Conservation (phyloP, 352 stramenopile species). For the Globisporangium ultimum region DNA sequence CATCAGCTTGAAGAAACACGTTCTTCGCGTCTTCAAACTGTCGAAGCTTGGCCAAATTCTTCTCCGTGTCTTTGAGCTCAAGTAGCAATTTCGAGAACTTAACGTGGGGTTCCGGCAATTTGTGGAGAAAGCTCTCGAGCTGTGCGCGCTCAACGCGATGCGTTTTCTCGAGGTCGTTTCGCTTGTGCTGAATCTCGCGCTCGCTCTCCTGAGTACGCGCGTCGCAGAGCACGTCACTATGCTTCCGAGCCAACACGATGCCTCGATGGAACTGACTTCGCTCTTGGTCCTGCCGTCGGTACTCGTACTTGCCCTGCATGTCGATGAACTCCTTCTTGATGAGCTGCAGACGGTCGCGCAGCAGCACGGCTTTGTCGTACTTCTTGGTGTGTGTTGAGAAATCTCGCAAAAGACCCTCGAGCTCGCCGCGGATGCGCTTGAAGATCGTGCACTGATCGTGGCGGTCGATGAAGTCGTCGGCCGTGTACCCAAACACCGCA, state of each 20-base stretch:
- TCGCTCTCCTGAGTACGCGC: constrained; percentile 25
- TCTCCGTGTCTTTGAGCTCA: constrained; percentile 71
- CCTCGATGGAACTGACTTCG: constrained; percentile 44
- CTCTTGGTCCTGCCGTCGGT: constrained; percentile 44
- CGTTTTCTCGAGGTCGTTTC: constrained; percentile 51
- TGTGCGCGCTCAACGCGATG: constrained; percentile 58
- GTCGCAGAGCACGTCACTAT: constrained; percentile 32
- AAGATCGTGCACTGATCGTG: constrained; percentile 78
- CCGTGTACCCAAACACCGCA: constrained; percentile 56
- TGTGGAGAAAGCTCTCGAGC: constrained; percentile 56
- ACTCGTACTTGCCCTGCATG: constrained; percentile 63
- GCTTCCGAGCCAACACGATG: constrained; percentile 32
- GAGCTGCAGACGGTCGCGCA: constrained; percentile 53
- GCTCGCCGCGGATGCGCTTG: constrained; percentile 47
- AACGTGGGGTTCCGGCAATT: constrained; percentile 50
- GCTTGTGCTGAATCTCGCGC: constrained; percentile 40
- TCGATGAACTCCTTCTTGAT: constrained; percentile 71
- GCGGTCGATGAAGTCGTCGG: constrained; percentile 62
- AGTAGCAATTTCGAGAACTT: constrained; percentile 75
- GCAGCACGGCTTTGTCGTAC: constrained; percentile 65
- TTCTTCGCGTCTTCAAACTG: constrained; percentile 78
- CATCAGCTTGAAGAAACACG: constrained; percentile 50
- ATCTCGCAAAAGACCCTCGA: constrained; percentile 54
- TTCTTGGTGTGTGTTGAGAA: constrained; percentile 57
- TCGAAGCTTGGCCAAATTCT: constrained; percentile 49